Base-by-base conservation (phyloP, 148 eudicot genomes). In the Pharnaceum exiguum region DNA sequence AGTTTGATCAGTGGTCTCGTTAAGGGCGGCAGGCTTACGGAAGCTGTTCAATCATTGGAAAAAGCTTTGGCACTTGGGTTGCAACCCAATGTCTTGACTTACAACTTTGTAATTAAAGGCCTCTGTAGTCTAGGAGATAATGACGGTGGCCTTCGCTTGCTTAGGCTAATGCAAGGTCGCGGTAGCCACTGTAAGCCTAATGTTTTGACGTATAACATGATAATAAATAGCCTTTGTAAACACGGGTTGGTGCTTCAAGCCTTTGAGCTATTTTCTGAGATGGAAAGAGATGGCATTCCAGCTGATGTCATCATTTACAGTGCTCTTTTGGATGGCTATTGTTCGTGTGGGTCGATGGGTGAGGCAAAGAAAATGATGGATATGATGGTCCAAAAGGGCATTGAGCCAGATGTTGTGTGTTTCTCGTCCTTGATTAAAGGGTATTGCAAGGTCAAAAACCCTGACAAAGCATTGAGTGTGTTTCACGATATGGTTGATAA, bases 141-240 rank as follows among this genome's bases (percentile, higher is more conserved):
- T n/a, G n/a, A n/a, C n/a, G n/a, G n/a, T n/a, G n/a, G n/a, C n/a
- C n/a, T n/a, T n/a, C n/a, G n/a, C n/a, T n/a, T n/a, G n/a, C n/a
- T n/a, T n/a, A n/a, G n/a, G n/a, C n/a, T 23, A 12, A 50, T 50
- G 54, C 30, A 50, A 26, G 29, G 11, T 50, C n/a, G n/a, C n/a
- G n/a, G n/a, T n/a, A 32, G 54, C 27, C 3, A 13, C 11, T 35
- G 38, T 44, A 17, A 44, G 23, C 57, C 57, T 10, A 11, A 31
- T n/a, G 38, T 19, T 29, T 15, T n/a, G 13, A 31, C 32, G 21
- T 53, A 53, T 17, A 53, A n/a, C 39, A 53, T 26, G 2, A 32
- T 53, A 22, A 53, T 53, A n/a, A 40, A 53, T 19, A 53, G 39
- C 23, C 57, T 53, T 3, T 29, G 18, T 32, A 53, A 53, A 24